Evolutionary conservation across 176 grass and related monocot genomes (phyloP).

Genomic region (Alloteropsis semialata): DNA sequence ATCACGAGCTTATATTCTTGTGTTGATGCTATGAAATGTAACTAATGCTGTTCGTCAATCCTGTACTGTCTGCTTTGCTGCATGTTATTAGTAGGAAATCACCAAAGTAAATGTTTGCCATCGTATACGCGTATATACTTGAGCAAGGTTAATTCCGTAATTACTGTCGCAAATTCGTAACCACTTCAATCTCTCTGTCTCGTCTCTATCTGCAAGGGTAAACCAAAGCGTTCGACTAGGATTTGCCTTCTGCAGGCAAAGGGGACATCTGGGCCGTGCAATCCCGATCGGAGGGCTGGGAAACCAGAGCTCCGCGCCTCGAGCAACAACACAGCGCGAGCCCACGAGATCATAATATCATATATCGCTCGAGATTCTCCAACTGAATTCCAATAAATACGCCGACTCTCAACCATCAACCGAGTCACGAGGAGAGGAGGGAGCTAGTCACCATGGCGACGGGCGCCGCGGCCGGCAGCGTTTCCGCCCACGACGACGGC

Average conservation of each 20-base stretch:
- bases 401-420: not conserved
- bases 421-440: not conserved
- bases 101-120: not conserved
- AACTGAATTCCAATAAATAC: constrained; percentile 22
- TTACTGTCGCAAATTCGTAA: too few species aligned
- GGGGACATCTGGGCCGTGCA: not conserved
- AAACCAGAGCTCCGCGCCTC: not conserved
- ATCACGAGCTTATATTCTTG: too few species aligned
- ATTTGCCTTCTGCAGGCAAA: not conserved
- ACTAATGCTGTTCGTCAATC: not conserved
- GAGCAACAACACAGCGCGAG: not conserved
- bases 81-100: not conserved
- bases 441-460: constrained; percentile 34
- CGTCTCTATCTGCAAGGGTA: not conserved
- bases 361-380: not conserved
- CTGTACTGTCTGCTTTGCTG: not conserved
- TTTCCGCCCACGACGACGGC: not conserved
- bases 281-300: not conserved
- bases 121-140: not conserved
- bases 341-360: not conserved
- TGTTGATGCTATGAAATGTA: not conserved
- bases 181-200: too few species aligned
- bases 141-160: too few species aligned
- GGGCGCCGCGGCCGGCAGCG: not conserved
- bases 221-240: too few species aligned